These are phyloP conservation scores for Alternaria novae-zelandiae DNA, from an alignment of 2,329 filamentous ascomycete genomes.

Conservation along the genomic window DNA sequence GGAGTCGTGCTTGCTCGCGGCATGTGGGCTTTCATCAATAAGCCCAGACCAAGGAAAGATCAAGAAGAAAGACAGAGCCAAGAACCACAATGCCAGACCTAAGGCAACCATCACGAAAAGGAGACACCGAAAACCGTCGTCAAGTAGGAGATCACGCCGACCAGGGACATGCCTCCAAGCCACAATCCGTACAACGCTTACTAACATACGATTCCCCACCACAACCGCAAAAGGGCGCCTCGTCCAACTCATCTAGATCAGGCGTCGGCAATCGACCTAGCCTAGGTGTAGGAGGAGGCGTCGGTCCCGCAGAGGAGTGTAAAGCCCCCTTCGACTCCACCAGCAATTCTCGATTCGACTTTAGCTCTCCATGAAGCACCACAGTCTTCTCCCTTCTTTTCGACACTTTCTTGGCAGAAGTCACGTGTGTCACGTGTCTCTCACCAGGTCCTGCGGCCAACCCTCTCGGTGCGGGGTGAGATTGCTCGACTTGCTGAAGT, in stretches of 20 bases:
- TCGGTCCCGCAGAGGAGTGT: slow-evolving; percentile 2
- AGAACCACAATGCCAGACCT: not conserved
- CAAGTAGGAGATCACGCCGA: not conserved
- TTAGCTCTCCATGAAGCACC: slow-evolving; percentile 17
- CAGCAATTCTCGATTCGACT: not conserved
- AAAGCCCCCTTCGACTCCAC: not conserved
- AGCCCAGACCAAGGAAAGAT: too few relatives aligned
- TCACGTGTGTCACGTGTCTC: slow-evolving; percentile 22
- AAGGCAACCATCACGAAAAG: not conserved
- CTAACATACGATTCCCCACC: slow-evolving; percentile 16
- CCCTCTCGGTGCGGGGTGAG: not conserved
- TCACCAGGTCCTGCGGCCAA: not conserved
- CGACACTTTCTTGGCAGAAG: slow-evolving; percentile 3
- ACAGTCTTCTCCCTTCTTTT: slow-evolving; percentile 21
- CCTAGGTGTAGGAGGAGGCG: slow-evolving; percentile 43
- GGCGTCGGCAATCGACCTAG: slow-evolving; percentile 41
- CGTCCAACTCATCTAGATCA: slow-evolving; percentile 38
- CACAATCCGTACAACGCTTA: slow-evolving; percentile 30
- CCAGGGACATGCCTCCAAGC: slow-evolving; percentile 3
- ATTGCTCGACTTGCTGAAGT: not conserved
- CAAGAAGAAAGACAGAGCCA: too few relatives aligned
- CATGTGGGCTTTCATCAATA: not conserved
- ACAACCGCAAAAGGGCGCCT: slow-evolving; percentile 43
- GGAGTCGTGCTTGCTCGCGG: not conserved
- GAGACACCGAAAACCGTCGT: not conserved